Evolutionary conservation across 805 yeast species (phyloP).

Genomic region (Wickerhamiella siamensis): DNA sequence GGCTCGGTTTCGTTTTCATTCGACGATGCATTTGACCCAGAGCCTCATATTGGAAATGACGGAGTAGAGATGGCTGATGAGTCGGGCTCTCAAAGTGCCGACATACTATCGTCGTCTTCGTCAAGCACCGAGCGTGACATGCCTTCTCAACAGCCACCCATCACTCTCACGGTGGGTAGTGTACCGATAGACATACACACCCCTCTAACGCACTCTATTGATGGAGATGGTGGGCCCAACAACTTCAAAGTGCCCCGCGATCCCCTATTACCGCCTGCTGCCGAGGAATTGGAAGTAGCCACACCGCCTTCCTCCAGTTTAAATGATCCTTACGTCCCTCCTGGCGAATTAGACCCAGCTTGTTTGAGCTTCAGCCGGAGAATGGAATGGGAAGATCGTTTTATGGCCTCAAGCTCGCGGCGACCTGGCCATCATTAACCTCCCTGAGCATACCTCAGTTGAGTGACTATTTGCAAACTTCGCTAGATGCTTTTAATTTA

Average conservation of each 20-base stretch:
- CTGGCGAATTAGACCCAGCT: constrained; percentile 11
- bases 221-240: constrained; percentile 13
- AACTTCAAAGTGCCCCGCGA: background rate
- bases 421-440: no score
- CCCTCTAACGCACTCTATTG: constrained; percentile 2
- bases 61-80: background rate
- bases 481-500: no score
- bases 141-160: background rate
- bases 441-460: no score
- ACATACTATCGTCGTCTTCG: background rate
- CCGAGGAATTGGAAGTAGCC: background rate
- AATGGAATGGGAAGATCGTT: constrained; percentile 18
- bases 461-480: no score
- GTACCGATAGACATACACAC: constrained; percentile 10
- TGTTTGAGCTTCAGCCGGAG: constrained; percentile 20
- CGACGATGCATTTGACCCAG: background rate
- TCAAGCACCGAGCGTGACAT: background rate
- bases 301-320: background rate
- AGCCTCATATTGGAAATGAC: no score
- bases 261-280: background rate
- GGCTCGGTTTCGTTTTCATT: background rate
- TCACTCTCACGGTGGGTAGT: constrained; percentile 1
- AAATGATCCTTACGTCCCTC: background rate
- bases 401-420: background rate
- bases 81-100: background rate